phyloP scores from a whole-genome alignment of 2,329 filamentous ascomycete species.

The Xylaria polymorpha region DNA sequence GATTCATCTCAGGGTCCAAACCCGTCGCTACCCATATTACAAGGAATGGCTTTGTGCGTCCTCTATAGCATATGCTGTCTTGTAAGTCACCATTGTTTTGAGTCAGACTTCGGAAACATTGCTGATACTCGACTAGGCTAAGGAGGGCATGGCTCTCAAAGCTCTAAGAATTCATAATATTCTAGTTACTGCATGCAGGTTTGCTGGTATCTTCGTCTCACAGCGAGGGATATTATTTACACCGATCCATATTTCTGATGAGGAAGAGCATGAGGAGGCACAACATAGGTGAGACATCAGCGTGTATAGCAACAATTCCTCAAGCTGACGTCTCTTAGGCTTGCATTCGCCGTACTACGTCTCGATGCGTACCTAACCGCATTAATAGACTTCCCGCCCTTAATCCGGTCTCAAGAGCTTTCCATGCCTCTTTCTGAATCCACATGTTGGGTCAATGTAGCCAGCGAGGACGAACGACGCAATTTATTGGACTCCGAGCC shows the following conservation, averaged over 20 bases:
- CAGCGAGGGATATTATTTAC: constrained; percentile 36
- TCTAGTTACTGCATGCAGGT: constrained; percentile 42
- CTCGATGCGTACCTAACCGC: constrained; percentile 44
- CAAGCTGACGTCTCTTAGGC: constrained; percentile 28
- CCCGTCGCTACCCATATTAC: constrained; percentile 37
- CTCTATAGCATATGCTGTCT: constrained; percentile 40
- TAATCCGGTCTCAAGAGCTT: constrained; percentile 43
- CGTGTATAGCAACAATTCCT: background rate
- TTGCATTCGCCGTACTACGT: constrained; percentile 44
- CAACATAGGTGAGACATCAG: constrained; percentile 35
- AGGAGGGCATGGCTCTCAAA: constrained; percentile 41
- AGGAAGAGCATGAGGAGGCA: constrained; percentile 38
- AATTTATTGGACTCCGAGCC: constrained; percentile 22
- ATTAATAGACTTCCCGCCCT: constrained; percentile 41
- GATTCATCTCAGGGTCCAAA: constrained; percentile 29
- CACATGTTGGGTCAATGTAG: constrained; percentile 36
- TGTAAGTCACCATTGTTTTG: constrained; percentile 30
- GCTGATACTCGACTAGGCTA: constrained; percentile 29
- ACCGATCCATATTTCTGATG: constrained; percentile 13
- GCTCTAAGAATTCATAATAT: constrained; percentile 39
- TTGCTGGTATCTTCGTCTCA: constrained; percentile 40
- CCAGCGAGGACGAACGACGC: constrained; percentile 40
- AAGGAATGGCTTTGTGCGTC: constrained; percentile 40
- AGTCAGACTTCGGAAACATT: no score
- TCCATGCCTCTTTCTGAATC: constrained; percentile 44